Conservation (phyloP, 176 grass and related monocot species). For the Avena sativa region DNA sequence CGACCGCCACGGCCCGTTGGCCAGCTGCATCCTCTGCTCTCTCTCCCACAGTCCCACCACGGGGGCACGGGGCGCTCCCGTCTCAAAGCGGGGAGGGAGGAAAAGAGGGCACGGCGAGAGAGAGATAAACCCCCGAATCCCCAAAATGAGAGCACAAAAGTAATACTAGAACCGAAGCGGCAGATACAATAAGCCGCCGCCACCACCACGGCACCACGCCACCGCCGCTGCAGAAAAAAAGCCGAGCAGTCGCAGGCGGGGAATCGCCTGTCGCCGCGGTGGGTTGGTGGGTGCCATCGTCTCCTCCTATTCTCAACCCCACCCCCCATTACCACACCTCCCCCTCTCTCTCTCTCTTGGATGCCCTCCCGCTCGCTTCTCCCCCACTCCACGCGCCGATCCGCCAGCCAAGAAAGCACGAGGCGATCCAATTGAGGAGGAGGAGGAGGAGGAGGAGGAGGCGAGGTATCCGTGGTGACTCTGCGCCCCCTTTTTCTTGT, state of each 20-base stretch:
- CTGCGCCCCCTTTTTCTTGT: not conserved
- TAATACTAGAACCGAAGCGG: slow-evolving; percentile 41
- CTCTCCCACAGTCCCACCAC: not conserved
- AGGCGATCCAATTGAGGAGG: slow-evolving; percentile 61
- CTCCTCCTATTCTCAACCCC: slow-evolving; percentile 22
- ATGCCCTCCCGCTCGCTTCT: slow-evolving; percentile 52
- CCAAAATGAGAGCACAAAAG: slow-evolving; percentile 35
- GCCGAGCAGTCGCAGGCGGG: slow-evolving; percentile 40
- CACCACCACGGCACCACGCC: slow-evolving; percentile 30
- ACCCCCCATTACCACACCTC: slow-evolving; percentile 48
- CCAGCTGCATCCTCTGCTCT: slow-evolving; percentile 17
- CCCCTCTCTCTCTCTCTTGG: slow-evolving; percentile 19
- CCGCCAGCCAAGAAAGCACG: slow-evolving; percentile 44
- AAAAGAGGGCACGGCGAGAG: not conserved
- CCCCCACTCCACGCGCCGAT: slow-evolving; percentile 51
- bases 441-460: slow-evolving; percentile 47
- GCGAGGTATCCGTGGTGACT: not conserved
- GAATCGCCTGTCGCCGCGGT: slow-evolving; percentile 51
- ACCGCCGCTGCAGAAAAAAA: slow-evolving; percentile 44
- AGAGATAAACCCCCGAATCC: slow-evolving; percentile 18
- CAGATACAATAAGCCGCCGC: slow-evolving; percentile 52
- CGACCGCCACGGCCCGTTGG: too few relatives aligned
- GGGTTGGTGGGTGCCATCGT: slow-evolving; percentile 51
- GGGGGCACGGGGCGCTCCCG: not conserved
- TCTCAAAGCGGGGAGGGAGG: slow-evolving; percentile 9